These are phyloP conservation scores for Suhomyces bolitotheri DNA, from an alignment of 1,139 yeast species.

Conservation along the genomic window DNA sequence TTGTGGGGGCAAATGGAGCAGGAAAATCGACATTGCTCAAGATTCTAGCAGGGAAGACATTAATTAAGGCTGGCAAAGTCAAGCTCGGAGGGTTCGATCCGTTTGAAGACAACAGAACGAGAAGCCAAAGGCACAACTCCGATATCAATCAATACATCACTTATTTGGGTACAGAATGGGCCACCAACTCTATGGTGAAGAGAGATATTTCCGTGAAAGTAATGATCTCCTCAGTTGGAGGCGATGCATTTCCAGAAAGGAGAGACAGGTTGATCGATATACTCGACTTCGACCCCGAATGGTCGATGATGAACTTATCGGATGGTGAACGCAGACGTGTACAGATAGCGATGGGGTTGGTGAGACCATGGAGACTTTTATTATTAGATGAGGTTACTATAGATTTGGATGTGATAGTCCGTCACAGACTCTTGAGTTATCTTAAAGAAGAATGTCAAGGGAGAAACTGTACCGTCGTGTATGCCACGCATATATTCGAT, in stretches of 20 bases:
- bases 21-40: slow-evolving; percentile 88
- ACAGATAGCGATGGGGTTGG: slow-evolving; percentile 88
- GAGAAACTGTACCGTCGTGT: slow-evolving; percentile 71
- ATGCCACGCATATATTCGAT: slow-evolving; percentile 96
- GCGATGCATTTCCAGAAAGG: slow-evolving; percentile 68
- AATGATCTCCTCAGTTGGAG: slow-evolving; percentile 80
- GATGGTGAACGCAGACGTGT: slow-evolving; percentile 96
- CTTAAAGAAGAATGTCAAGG: slow-evolving; percentile 66
- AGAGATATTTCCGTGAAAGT: slow-evolving; percentile 86
- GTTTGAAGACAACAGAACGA: slow-evolving; percentile 60
- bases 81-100: slow-evolving; percentile 85
- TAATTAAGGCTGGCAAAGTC: slow-evolving; percentile 70
- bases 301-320: slow-evolving; percentile 91
- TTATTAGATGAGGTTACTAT: slow-evolving; percentile 94
- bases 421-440: slow-evolving; percentile 70
- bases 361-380: slow-evolving; percentile 85
- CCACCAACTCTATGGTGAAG: slow-evolving; percentile 83
- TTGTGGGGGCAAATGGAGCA: slow-evolving; percentile 96
- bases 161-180: slow-evolving; percentile 97
- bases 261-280: slow-evolving; percentile 73
- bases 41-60: slow-evolving; percentile 86
- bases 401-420: slow-evolving; percentile 88
- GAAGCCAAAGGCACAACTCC: slow-evolving; percentile 40
- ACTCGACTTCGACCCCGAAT: slow-evolving; percentile 78
- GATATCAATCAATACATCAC: slow-evolving; percentile 55